Percentiles rank a stretch among this genome's conserved stretches.
Conservation (phyloP, 1,284 basidiomycete genomes). For the Cryptococcus floricola region DNA sequence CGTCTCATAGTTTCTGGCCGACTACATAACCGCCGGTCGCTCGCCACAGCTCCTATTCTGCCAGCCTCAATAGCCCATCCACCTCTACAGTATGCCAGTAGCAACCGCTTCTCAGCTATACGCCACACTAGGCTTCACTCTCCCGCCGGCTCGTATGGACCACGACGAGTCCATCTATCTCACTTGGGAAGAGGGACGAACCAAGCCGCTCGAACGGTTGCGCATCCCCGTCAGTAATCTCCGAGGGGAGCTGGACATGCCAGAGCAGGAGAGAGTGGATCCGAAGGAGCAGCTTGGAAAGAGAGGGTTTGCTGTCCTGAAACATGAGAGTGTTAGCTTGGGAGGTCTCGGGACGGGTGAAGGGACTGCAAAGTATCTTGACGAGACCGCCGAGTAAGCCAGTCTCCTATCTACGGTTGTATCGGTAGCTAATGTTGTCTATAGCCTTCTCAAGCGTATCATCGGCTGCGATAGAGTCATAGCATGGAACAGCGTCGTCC, state of each 20-base stretch:
- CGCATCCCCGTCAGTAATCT: slow-evolving; percentile 26
- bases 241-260: slow-evolving; percentile 18
- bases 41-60: background rate
- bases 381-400: slow-evolving; percentile 28
- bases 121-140: slow-evolving; percentile 31
- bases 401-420: background rate
- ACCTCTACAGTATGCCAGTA: slow-evolving; percentile 19
- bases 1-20: too few relatives aligned
- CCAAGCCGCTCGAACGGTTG: slow-evolving; percentile 23
- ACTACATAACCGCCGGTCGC: background rate
- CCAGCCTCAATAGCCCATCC: background rate
- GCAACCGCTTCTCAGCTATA: slow-evolving; percentile 7
- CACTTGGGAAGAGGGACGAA: slow-evolving; percentile 8
- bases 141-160: slow-evolving; percentile 19
- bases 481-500: slow-evolving; percentile 35
- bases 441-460: slow-evolving; percentile 19
- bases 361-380: slow-evolving; percentile 29
- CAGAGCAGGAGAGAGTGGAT: background rate
- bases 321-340: slow-evolving; percentile 15
- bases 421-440: background rate
- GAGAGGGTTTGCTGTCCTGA: slow-evolving; percentile 29
- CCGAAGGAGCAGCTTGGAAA: slow-evolving; percentile 21
- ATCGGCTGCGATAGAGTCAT: slow-evolving; percentile 34
- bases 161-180: slow-evolving; percentile 21
- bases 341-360: slow-evolving; percentile 21